Evolutionary conservation across 2,329 filamentous ascomycete species (phyloP).

Genomic region (Fusarium nisikadoi): DNA sequence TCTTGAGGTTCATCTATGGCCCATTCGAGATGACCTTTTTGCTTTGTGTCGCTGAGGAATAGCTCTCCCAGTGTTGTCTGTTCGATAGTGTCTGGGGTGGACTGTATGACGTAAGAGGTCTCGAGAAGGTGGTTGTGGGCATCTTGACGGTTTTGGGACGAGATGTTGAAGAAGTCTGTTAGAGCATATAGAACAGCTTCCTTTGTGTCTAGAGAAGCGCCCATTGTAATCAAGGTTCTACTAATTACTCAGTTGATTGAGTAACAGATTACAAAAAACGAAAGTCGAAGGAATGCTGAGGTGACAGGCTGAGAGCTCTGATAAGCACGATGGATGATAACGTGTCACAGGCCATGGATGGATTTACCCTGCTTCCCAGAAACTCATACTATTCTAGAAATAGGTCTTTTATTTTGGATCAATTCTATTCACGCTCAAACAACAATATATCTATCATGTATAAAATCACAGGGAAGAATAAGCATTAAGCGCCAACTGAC

Average conservation of each 20-base stretch:
- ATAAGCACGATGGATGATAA: neutral
- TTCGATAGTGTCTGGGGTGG: neutral
- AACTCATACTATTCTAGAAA: neutral
- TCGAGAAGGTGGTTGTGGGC: slow-evolving; percentile 4
- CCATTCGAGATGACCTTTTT: neutral
- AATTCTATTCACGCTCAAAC: slow-evolving; percentile 11
- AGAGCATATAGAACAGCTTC: neutral
- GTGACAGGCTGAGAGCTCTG: neutral
- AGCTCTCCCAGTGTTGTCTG: slow-evolving; percentile 12
- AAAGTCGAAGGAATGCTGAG: neutral
- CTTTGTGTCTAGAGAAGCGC: neutral
- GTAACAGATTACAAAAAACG: neutral
- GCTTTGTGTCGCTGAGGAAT: neutral
- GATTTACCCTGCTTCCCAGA: neutral
- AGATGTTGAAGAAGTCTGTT: slow-evolving; percentile 1
- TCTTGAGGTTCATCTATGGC: slow-evolving; percentile 8
- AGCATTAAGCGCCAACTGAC: slow-evolving; percentile 75
- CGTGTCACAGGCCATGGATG: neutral
- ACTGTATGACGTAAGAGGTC: slow-evolving; percentile 20
- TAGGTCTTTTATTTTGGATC: neutral
- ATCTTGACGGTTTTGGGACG: neutral
- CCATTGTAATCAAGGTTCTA: neutral
- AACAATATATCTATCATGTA: neutral
- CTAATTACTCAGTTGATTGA: rapidly evolving
- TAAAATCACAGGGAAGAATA: slow-evolving; percentile 58